phyloP scores from a whole-genome alignment of 2,329 filamentous ascomycete species.

The Aspergillus aculeatus region DNA sequence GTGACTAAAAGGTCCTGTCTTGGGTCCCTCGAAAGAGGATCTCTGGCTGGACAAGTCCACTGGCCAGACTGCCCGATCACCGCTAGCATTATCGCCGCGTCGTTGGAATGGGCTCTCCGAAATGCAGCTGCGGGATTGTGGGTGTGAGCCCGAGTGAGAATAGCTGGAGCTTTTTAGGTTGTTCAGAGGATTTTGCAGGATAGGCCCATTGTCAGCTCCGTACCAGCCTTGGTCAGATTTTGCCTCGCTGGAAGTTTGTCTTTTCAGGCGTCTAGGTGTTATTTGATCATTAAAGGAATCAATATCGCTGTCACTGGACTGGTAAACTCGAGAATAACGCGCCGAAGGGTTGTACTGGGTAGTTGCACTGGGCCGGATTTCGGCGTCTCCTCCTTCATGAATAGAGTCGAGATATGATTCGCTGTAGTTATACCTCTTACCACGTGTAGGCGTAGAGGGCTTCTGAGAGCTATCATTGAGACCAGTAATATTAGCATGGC shows the following conservation, averaged over 20 bases:
- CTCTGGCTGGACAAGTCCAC: not conserved
- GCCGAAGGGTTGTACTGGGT: constrained; percentile 8
- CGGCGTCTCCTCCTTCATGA: not conserved
- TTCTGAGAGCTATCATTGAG: not conserved
- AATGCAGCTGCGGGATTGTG: not conserved
- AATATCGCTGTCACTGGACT: not conserved
- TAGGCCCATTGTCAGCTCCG: constrained; percentile 3
- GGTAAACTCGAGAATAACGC: constrained; percentile 4
- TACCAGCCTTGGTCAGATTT: constrained; percentile 8
- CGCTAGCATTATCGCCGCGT: not conserved
- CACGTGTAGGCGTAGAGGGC: not conserved
- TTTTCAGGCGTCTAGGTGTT: not conserved
- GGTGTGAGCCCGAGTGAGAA: not conserved
- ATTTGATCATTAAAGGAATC: not conserved
- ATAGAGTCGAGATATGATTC: not conserved
- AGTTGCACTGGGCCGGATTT: not conserved
- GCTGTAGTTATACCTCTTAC: not conserved
- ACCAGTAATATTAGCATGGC: not conserved
- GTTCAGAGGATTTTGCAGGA: constrained; percentile 18
- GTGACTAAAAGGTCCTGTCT: not conserved
- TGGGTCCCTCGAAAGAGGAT: not conserved
- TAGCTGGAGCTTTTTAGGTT: constrained; percentile 9
- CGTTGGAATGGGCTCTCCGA: not conserved
- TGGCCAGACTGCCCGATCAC: not conserved
- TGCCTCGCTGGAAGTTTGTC: constrained; percentile 2